A percentile compares a stretch with the other conserved stretches of the same genome.
Evolutionary conservation across 208 protist species (phyloP).

Genomic region (Crithidia sp.): DNA sequence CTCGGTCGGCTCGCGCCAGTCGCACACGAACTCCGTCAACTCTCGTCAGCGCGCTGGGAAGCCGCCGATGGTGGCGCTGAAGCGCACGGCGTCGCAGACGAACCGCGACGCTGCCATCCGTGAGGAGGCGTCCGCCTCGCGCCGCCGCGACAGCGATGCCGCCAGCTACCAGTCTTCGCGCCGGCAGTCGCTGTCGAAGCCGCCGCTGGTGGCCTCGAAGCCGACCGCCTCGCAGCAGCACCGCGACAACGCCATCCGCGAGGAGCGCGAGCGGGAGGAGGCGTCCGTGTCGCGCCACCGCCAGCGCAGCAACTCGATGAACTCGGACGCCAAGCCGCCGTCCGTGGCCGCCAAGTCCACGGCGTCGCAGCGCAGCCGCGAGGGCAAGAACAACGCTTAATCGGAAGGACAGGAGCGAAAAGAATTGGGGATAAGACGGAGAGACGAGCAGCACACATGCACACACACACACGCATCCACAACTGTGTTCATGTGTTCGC

Average conservation of each 20-base stretch:
- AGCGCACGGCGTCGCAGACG: slow-evolving; percentile 42
- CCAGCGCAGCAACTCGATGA: slow-evolving; percentile 36
- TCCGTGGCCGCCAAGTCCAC: slow-evolving; percentile 32
- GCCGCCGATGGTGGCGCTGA: slow-evolving; percentile 45
- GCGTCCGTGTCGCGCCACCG: slow-evolving; percentile 9
- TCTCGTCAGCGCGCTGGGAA: slow-evolving; percentile 28
- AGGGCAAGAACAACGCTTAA: not conserved
- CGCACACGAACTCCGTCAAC: slow-evolving; percentile 27
- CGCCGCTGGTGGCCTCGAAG: slow-evolving; percentile 58
- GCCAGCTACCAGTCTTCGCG: slow-evolving; percentile 45
- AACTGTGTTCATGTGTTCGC: too few species aligned
- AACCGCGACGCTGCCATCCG: slow-evolving; percentile 34
- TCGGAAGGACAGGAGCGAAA: not conserved
- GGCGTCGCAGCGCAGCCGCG: slow-evolving; percentile 36
- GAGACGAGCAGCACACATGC: not conserved
- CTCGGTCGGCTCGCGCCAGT: slow-evolving; percentile 27
- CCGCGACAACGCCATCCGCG: slow-evolving; percentile 43
- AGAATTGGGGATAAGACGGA: not conserved
- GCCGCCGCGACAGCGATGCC: slow-evolving; percentile 28
- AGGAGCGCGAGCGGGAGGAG: slow-evolving; percentile 36
- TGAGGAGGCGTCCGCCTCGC: slow-evolving; percentile 17
- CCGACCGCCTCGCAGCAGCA: slow-evolving; percentile 51
- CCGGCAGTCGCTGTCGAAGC: slow-evolving; percentile 53
- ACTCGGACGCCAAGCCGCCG: slow-evolving; percentile 25
- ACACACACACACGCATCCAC: not conserved